Conservation (phyloP, 179 eudicot species). For the Sideroxylon spinosum region DNA sequence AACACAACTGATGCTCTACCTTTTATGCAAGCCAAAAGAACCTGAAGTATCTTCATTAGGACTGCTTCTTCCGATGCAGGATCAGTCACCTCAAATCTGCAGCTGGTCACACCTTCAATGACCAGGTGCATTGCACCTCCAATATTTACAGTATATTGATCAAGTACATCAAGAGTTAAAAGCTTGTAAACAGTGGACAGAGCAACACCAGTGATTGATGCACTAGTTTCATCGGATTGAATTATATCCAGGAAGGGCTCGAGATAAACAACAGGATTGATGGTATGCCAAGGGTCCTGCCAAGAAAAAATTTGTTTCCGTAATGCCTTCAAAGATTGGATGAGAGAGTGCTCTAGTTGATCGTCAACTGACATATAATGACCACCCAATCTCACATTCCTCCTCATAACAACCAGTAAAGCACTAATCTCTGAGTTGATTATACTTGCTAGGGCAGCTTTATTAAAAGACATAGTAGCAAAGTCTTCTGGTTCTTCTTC, state of each 20-base stretch:
- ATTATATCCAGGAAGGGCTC: constrained; percentile 66
- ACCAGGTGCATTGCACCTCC: constrained; percentile 60
- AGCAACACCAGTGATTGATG: constrained; percentile 71
- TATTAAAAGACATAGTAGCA: constrained; percentile 31
- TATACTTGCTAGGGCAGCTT: constrained; percentile 57
- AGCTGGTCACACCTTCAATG: constrained; percentile 62
- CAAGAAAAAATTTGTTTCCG: constrained; percentile 59
- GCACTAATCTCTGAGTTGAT: constrained; percentile 65
- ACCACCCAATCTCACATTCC: constrained; percentile 71
- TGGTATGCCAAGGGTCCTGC: constrained; percentile 60
- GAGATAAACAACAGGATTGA: constrained; percentile 47
- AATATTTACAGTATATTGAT: constrained; percentile 43
- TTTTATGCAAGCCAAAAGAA: constrained; percentile 67
- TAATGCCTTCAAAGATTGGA: constrained; percentile 58
- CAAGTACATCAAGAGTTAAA: constrained; percentile 55
- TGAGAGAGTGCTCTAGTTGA: constrained; percentile 61
- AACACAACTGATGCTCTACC: constrained; percentile 58
- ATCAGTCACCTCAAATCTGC: constrained; percentile 75
- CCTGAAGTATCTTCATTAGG: constrained; percentile 63
- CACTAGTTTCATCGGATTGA: constrained; percentile 69
- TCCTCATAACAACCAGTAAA: constrained; percentile 67
- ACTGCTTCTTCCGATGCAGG: constrained; percentile 70
- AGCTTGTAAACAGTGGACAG: constrained; percentile 64
- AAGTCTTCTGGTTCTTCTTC: constrained; percentile 47
- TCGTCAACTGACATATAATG: constrained; percentile 59